These are phyloP conservation scores for Talaromyces sp. DNA, from an alignment of 2,329 filamentous ascomycete genomes.

Conservation along the genomic window DNA sequence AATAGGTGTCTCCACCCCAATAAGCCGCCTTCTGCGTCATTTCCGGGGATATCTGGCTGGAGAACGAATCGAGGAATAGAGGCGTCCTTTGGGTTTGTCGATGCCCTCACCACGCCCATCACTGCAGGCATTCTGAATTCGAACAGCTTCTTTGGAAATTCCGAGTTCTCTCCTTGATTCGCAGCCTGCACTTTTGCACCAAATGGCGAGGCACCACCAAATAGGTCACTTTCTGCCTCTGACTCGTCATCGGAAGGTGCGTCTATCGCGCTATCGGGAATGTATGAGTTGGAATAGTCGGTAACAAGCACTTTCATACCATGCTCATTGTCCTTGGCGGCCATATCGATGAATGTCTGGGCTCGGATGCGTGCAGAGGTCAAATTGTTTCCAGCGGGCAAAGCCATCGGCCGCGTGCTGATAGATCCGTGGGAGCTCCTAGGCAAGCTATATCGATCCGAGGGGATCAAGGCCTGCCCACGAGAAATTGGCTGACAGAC, in stretches of 20 bases:
- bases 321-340: slow-evolving; percentile 33
- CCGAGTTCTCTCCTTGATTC: slow-evolving; percentile 13
- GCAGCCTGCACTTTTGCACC: not conserved
- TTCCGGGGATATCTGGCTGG: slow-evolving; percentile 35
- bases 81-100: slow-evolving; percentile 19
- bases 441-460: slow-evolving; percentile 36
- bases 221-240: slow-evolving; percentile 7
- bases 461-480: slow-evolving; percentile 33
- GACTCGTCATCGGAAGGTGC: slow-evolving; percentile 23
- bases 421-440: slow-evolving; percentile 39
- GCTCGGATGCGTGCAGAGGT: slow-evolving; percentile 41
- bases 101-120: slow-evolving; percentile 32
- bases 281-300: slow-evolving; percentile 34
- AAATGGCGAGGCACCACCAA: slow-evolving; percentile 7
- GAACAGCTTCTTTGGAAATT: slow-evolving; percentile 30
- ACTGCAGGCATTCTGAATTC: slow-evolving; percentile 38
- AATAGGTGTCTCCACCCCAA: slow-evolving; percentile 41
- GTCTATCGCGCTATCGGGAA: slow-evolving; percentile 30
- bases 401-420: slow-evolving; percentile 32
- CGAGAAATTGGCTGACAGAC: slow-evolving; percentile 36
- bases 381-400: slow-evolving; percentile 39
- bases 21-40: slow-evolving; percentile 40
- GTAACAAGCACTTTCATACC: slow-evolving; percentile 37
- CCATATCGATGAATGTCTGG: slow-evolving; percentile 41
- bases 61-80: slow-evolving; percentile 37